Base-by-base conservation (phyloP, 495 filamentous ascomycete species). In the Trichoderma erinaceum region DNA sequence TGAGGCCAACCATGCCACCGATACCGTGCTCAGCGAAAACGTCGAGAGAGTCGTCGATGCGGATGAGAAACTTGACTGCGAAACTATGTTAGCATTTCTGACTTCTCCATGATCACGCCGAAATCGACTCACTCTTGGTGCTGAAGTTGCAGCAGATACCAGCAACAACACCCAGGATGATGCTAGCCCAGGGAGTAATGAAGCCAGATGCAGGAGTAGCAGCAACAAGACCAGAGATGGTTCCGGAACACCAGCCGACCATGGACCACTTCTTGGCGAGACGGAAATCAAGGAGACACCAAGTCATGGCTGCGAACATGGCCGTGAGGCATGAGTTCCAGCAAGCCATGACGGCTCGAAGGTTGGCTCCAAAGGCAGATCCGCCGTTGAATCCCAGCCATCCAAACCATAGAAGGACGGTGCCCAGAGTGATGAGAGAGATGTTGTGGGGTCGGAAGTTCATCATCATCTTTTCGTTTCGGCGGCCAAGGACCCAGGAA, bases 381-480 rank as follows among this genome's bases (percentile, higher is more conserved):
- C 95, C 95, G 72, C 95, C 95, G 83, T 99, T 98, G 86, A 99
- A 99, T 50, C 93, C 96, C 69, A 99, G 83, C 95, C 96, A 98
- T 73, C 95, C 95, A 75, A 98, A 97, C 94, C 94, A 98, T 63
- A 99, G 90, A 75, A 99, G 86, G 67, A 96, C 86, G 11, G 95
- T 98, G 63, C 95, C 95, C 72, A 99, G 89, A 11, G 94, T 91
- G 77, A 99, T 98, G 71, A 98, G 84, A 10, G 95, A 97, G 72
- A 98, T 94, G 81, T 98, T 99, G 86, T 99, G 95, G 2, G 95
- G 96, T 66, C 92, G 89, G 85, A 92, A 96, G 69, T 86, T 96
- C 76, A 97, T 85, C 89, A 98, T 96, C 95, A 98, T 97, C 85
- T 93, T 96, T 83, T 98, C 95, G 81, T 97, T 95, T 66, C 96